Evolutionary conservation across 2,329 filamentous ascomycete genomes (phyloP).

Genomic region (Colletotrichum incanum): DNA sequence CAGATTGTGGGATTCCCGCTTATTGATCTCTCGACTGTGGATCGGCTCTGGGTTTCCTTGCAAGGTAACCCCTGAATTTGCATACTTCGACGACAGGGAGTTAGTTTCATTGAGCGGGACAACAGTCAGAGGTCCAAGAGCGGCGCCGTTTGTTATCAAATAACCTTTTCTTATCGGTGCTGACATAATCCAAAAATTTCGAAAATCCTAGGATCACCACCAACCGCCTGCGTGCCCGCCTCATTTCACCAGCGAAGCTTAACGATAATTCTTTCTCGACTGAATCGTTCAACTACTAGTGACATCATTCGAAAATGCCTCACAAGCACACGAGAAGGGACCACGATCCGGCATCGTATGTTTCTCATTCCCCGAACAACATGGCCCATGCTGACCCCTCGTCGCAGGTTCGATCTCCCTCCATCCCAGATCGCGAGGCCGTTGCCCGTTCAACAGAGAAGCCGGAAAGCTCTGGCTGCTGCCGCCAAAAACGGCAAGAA

Average conservation of each 20-base stretch:
- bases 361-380: conserved; percentile 23
- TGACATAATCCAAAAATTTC: conserved; percentile 37
- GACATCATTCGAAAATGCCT: conserved; percentile 72
- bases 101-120: conserved; percentile 14
- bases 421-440: conserved; percentile 65
- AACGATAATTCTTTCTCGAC: neutral
- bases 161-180: conserved; percentile 7
- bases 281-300: conserved; percentile 4
- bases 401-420: conserved; percentile 65
- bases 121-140: neutral
- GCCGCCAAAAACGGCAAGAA: conserved; percentile 46
- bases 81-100: neutral
- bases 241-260: neutral
- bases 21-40: conserved; percentile 36
- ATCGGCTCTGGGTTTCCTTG: conserved; percentile 22
- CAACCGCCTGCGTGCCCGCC: neutral
- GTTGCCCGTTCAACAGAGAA: conserved; percentile 60
- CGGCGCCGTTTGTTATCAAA: conserved; percentile 19
- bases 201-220: neutral
- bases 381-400: conserved; percentile 28
- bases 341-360: conserved; percentile 69
- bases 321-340: conserved; percentile 86
- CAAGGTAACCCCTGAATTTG: conserved; percentile 15
- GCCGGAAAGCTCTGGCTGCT: conserved; percentile 28
- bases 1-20: conserved; percentile 36